Evolutionary conservation across 306 rosid species (phyloP), one percentile per base, ranked within the genome.

Genomic region (Dryas octopetala): DNA sequence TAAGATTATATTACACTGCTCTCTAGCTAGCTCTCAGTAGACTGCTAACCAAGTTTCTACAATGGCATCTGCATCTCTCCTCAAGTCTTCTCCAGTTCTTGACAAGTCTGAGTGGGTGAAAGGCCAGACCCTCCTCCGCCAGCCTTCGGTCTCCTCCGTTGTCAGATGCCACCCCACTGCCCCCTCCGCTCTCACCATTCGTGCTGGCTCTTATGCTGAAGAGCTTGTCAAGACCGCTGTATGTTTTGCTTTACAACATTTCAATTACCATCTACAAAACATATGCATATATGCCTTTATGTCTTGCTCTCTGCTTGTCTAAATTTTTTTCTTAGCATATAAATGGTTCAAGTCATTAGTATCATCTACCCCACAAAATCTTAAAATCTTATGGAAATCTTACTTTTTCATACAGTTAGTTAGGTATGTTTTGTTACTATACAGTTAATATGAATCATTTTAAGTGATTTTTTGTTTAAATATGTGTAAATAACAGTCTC

Each of bases 211-310:
- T 65, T 94, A 94, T 26, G 79, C 87, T 4, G 97, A 94, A n/a
- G 98, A 94, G 78, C 92, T 94, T 38, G 93, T 94, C 84, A 94
- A 94, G 70, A 94, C 98, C 17, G 98, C 98, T 75, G 98, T 94
- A 89, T 11, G 88, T 66, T 57, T 40, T 17, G 5, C 32, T n/a
- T 9, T 41, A 4, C 19, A 32, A 47, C 51, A 17, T 32, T 46
- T 32, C 41, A 66, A 32, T 13, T 47, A 64, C 19, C 38, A 32
- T 70, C 49, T 5, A 23, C 41, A 40, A 48, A n/a, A 7, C 10
- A 4, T 44, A 58, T 23, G 55, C 50, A 32, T 32, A 32, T 32
- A 63, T 65, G 38, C 53, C 11, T 26, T 23, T 53, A 53, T 59
- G 15, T 15, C 69, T 64, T 64, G 26, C 32, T 15, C 14, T 64